Evolutionary conservation across 768 basidiomycete species (phyloP), one percentile per base, ranked within the genome.

Genomic region (Calocybe cyanea): DNA sequence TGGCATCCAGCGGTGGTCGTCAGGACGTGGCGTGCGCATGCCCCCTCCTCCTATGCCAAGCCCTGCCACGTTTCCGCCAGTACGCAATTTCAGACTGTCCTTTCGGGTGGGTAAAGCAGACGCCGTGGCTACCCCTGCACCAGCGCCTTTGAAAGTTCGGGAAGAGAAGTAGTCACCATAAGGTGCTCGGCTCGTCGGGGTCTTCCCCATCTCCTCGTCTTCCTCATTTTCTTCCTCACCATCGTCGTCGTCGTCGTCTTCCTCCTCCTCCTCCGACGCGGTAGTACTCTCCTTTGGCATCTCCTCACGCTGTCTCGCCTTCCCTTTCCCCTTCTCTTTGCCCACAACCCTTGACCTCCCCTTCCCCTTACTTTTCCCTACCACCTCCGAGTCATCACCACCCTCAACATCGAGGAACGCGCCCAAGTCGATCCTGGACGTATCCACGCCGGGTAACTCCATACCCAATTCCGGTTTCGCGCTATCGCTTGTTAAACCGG

Each of bases 381-480:
- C 31, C n/a, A 8, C 31, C 31, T 32, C 31, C 31, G n/a, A 8
- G 31, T n/a, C 31, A 8, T n/a, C 31, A n/a, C 9, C n/a, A 32
- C n/a, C 31, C 34, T 35, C 34, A 14, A 5, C 34, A 35, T n/a
- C 34, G 34, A 35, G 17, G 7, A n/a, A 6, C n/a, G 14, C 34
- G 34, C 65, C 65, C 8, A 70, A 47, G 43, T 68, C 64, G 11
- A 72, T 47, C 38, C 53, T 52, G 15, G 64, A 58, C 17, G 56
- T 62, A 14, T 68, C 65, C 23, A 65, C 57, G 10, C 19, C 38
- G 42, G 57, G 49, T 59, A 62, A 41, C 62, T 55, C 34, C 7
- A n/a, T n/a, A n/a, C 17, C 17, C 25, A 28, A 8, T 32, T 8
- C n/a, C 31, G 31, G 8, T n/a, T 8, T 32, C 8, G 31, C 31